Percentiles rank a stretch among this genome's conserved stretches.
Conservation (phyloP, 2,329 filamentous ascomycete genomes). For the Aspergillus tamarii region DNA sequence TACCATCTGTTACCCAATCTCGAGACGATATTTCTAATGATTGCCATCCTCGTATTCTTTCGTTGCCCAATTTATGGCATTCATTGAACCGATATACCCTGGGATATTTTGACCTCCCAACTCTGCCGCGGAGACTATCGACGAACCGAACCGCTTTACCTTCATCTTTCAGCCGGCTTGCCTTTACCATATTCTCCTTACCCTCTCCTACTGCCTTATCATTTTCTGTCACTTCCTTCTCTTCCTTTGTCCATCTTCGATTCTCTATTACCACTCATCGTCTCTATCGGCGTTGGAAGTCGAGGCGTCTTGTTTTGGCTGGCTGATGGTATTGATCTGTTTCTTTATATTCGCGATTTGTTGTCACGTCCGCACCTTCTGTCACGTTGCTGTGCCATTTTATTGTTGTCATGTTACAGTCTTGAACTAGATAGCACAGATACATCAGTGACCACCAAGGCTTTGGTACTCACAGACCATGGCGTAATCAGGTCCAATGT, state of each 20-base stretch:
- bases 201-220: constrained; percentile 9
- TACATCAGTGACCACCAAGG: constrained; percentile 26
- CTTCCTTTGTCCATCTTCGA: constrained; percentile 23
- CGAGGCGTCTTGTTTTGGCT: constrained; percentile 43
- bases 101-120: constrained; percentile 8
- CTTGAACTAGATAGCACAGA: constrained; percentile 28
- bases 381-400: constrained; percentile 14
- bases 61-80: constrained; percentile 8
- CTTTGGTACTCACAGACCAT: constrained; percentile 3
- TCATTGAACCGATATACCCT: constrained; percentile 14
- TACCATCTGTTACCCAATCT: constrained; percentile 2
- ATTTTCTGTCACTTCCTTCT: constrained; percentile 15
- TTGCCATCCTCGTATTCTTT: constrained; percentile 9
- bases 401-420: constrained; percentile 11
- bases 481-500: background rate
- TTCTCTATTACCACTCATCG: constrained; percentile 35
- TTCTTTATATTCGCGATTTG: constrained; percentile 28
- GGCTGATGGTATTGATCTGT: constrained; percentile 31
- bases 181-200: constrained; percentile 5
- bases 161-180: constrained; percentile 14
- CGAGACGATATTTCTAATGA: constrained; percentile 8
- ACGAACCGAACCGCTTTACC: constrained; percentile 10
- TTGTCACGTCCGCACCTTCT: constrained; percentile 21
- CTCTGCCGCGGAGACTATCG: constrained; percentile 9
- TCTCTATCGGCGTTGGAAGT: constrained; percentile 44